Evolutionary conservation across 306 rosid species (phyloP), one percentile per base, ranked within the genome.

Genomic region (Vigna trinervia): DNA sequence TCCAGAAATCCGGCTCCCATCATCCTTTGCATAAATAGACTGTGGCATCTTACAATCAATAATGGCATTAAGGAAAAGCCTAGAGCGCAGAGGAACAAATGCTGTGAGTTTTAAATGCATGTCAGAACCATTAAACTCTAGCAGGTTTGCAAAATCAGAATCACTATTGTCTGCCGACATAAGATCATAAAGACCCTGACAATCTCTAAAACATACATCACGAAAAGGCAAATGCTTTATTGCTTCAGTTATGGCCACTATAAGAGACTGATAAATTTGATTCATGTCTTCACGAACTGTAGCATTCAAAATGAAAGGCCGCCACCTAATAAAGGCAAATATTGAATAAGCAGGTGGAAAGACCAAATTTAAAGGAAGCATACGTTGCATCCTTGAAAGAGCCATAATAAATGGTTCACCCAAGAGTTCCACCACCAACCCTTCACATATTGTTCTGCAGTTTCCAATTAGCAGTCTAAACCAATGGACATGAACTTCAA

Each of bases 341-440:
- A 94, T 92, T 76, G 97, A 86, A 85, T 92, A 94, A 59, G 98
- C 97, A 71, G 98, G 97, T 30, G 96, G 94, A 83, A 94, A 87
- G 59, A 90, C 96, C 85, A 92, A 84, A 50, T 74, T 69, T 76
- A 90, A 90, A 61, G 98, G 94, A 75, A 94, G 97, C 89, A 89
- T 79, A 6, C 91, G 93, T 85, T 94, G 98, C 97, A 94, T 90
- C 88, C 98, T 88, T 53, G 89, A 87, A 83, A 92, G 97, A 73
- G 94, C 97, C 63, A 90, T 80, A 76, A 90, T 74, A 36, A 88
- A 87, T 20, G 97, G 96, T 73, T 94, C 98, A 45, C 97, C 94
- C 88, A 90, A 84, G 79, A 94, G 96, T 57, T 94, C 98, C 87
- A 90, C 93, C 70, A 92, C 87, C 87, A 90, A 90, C 48, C 98